Evolutionary conservation across 177 flowering plant species (phyloP), one percentile per base, ranked within the genome.

Genomic region (Vitis hybrid): DNA sequence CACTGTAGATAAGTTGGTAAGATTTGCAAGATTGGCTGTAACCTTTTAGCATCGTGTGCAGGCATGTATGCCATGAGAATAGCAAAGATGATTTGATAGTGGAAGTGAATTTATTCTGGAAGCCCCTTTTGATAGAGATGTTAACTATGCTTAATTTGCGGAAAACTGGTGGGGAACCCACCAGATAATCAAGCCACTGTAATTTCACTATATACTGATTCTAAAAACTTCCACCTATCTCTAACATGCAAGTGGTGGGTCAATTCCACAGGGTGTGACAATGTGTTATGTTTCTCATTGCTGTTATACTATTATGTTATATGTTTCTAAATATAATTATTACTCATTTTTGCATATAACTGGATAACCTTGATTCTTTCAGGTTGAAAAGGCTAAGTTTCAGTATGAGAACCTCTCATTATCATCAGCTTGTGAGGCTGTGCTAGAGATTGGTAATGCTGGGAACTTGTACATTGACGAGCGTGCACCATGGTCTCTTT

Each of bases 361-460:
- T 46, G 48, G 21, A 54, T 52, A 7, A 13, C 40, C 21, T 64
- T 35, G 18, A 4, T 9, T 30, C 40, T 69, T 75, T 51, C 70
- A 95, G 98, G 90, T 91, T 52, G 90, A 85, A 30, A 93, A 87
- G 62, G 94, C 97, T 67, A 81, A 77, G 60, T 55, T 60, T 49
- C 84, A 91, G 19, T 91, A 91, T 76, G 91, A 88, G 71, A 86
- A 78, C 54, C 88, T 93, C 48, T 80, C 89, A 14, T 75, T 93
- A 46, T 89, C 98, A 67, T 82, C 92, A 59, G 99, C 99, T 60
- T 95, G 98, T 82, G 97, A 87, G 71, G 92, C 94, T 74, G 88
- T 93, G 46, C 75, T 87, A 24, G 98, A 93, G 78, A 91, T 95
- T 69, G 96, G 90, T 24, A 89, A 81, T 85, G 91, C 97, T 70